Base-by-base conservation (phyloP, 345 rosid genomes). In the Bretschneidera sinensis region DNA sequence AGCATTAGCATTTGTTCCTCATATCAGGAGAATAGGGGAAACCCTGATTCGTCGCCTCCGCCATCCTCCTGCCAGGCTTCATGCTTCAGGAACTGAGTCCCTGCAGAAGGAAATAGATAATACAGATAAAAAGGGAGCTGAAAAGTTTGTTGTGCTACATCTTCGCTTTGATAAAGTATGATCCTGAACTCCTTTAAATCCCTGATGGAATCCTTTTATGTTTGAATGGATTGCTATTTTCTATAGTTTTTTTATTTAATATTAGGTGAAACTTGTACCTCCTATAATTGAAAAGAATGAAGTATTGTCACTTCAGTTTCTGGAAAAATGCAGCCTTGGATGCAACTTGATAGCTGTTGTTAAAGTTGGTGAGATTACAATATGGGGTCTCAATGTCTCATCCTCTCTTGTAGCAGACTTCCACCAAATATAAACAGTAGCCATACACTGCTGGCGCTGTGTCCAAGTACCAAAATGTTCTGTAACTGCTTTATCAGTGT, bases 131-230 rank as follows among this genome's bases (percentile, higher is more conserved):
- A 62, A 53, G 43, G 77, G 81, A 56, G 67, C 86, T 54, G 89
- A 86, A 63, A 90, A 85, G 80, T 94, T 80, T 52, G 92, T 76
- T 5, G 96, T 88, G 60, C 67, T 90, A 61, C 97, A 94, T 83
- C 96, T 94, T 76, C 97, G 97, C 34, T 94, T 94, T 60, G 99
- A 94, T 77, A 90, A 90, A 74, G 99, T 94, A 68, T 57, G 72
- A 34, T 61, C 65, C 59, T 63, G 8, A 55, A 20, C 45, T 57
- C 48, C 51, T 39, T 16, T 2, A 61, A 33, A 57, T 35, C n/a
- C 18, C 51, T 43, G 22, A 47, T 57, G 50, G 20, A 43, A 59
- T 9, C 17, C 24, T 23, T 50, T 52, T 19, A 7, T 61, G 21
- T 17, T n/a, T 53, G n/a, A 13, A 39, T 39, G 45, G 16, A 39